phyloP scores from a whole-genome alignment of 2,329 filamentous ascomycete genomes.

The Fusarium mexicanum region DNA sequence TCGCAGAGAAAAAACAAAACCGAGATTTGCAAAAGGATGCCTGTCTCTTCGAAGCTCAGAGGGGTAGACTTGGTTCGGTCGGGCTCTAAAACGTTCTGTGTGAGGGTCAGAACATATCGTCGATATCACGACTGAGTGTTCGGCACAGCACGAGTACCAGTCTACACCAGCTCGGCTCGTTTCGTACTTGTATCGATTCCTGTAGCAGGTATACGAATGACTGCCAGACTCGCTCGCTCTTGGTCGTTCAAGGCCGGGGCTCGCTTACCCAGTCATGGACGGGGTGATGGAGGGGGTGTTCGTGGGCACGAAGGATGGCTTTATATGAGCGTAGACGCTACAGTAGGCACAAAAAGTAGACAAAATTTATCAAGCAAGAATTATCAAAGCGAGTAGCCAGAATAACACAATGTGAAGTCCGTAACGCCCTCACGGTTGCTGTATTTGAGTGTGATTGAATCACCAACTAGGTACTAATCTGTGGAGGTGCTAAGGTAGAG shows the following conservation, averaged over 20 bases:
- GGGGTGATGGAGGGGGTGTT: constrained; percentile 34
- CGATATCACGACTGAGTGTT: constrained; percentile 27
- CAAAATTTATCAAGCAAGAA: not conserved
- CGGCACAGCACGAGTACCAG: constrained; percentile 22
- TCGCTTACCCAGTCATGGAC: constrained; percentile 42
- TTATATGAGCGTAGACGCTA: constrained; percentile 8
- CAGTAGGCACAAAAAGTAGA: constrained; percentile 7
- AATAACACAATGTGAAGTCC: constrained; percentile 9
- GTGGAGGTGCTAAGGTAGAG: constrained; percentile 39
- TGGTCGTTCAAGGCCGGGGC: constrained; percentile 26
- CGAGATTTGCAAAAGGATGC: constrained; percentile 4
- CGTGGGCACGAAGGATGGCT: constrained; percentile 29
- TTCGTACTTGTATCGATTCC: constrained; percentile 6
- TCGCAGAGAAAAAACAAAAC: constrained; percentile 22
- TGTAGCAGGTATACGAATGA: constrained; percentile 15
- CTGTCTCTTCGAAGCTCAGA: constrained; percentile 17
- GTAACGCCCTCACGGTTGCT: constrained; percentile 14
- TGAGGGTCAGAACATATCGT: constrained; percentile 40
- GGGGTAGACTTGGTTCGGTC: constrained; percentile 40
- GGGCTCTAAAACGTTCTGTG: constrained; percentile 42
- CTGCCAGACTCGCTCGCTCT: constrained; percentile 34
- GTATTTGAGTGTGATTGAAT: constrained; percentile 43
- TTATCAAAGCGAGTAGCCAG: not conserved
- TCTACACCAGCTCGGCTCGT: constrained; percentile 9
- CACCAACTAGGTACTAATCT: constrained; percentile 22